phyloP scores from a whole-genome alignment of 2,329 filamentous ascomycete genomes.

The Stagonosporopsis cucurbitacearum region DNA sequence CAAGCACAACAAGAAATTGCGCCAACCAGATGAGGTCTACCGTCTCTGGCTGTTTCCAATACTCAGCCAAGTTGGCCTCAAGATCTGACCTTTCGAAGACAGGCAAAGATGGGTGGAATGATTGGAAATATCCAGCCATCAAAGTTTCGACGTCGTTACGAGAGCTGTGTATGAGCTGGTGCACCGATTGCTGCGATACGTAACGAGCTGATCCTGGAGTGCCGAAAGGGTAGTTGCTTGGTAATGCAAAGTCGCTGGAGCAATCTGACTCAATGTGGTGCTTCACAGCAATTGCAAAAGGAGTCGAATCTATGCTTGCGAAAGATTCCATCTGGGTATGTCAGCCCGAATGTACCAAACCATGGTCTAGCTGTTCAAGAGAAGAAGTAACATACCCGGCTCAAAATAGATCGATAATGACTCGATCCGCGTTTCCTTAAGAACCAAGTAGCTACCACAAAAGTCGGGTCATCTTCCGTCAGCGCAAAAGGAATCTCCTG shows the following conservation, averaged over 20 bases:
- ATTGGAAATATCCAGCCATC: slow-evolving; percentile 20
- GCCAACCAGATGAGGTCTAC: slow-evolving; percentile 26
- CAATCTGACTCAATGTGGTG: slow-evolving; percentile 21
- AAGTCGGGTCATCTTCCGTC: slow-evolving; percentile 23
- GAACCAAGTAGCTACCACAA: slow-evolving; percentile 29
- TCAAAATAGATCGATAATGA: slow-evolving; percentile 23
- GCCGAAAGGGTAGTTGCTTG: slow-evolving; percentile 32
- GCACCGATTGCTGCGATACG: slow-evolving; percentile 16
- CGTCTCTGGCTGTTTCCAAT: slow-evolving; percentile 11
- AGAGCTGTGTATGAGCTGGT: slow-evolving; percentile 15
- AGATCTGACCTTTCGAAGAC: slow-evolving; percentile 19
- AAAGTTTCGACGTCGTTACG: slow-evolving; percentile 5
- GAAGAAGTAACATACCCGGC: slow-evolving; percentile 11
- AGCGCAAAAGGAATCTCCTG: slow-evolving; percentile 9
- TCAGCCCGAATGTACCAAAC: not conserved
- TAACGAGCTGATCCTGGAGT: slow-evolving; percentile 21
- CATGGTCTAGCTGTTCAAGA: too few relatives aligned
- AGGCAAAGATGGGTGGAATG: slow-evolving; percentile 22
- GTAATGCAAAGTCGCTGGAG: slow-evolving; percentile 26
- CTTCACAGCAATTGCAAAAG: slow-evolving; percentile 22
- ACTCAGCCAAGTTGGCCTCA: slow-evolving; percentile 11
- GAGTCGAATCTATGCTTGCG: slow-evolving; percentile 7
- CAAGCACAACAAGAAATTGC: slow-evolving; percentile 26
- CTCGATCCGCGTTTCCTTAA: slow-evolving; percentile 25
- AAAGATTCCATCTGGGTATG: slow-evolving; percentile 22